Conservation (phyloP, 257 asterid species). For the Apocynum venetum region DNA sequence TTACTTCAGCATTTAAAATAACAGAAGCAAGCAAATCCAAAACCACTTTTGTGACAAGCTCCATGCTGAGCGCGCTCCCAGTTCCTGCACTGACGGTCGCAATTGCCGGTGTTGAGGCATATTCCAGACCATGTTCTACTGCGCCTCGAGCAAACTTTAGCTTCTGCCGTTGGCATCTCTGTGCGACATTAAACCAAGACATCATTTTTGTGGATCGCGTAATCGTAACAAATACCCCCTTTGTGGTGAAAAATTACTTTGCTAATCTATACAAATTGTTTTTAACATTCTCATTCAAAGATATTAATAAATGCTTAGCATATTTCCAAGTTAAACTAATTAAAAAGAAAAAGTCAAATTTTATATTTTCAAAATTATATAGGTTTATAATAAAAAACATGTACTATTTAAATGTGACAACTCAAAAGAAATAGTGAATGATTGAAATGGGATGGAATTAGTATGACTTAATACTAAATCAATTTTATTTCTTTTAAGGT, state of each 20-base stretch:
- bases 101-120: conserved; percentile 24
- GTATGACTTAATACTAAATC: too few species aligned
- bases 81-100: conserved; percentile 36
- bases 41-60: conserved; percentile 32
- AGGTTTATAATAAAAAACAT: too few species aligned
- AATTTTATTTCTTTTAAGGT: too few species aligned
- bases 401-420: too few species aligned
- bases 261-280: too few species aligned
- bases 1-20: conserved; percentile 7
- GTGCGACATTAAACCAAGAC: background rate
- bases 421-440: too few species aligned
- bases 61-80: conserved; percentile 37
- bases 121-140: conserved; percentile 35
- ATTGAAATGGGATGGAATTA: too few species aligned
- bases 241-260: background rate
- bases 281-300: too few species aligned
- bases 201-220: background rate
- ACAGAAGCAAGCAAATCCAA: conserved; percentile 41
- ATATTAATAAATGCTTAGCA: too few species aligned
- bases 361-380: too few species aligned
- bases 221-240: background rate
- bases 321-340: too few species aligned
- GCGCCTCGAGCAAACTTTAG: conserved; percentile 25
- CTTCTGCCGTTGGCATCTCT: conserved; percentile 29
- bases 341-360: too few species aligned